Percentiles rank a stretch among this genome's conserved stretches.
Conservation (phyloP, 495 filamentous ascomycete species). For the Neurospora discreta region DNA sequence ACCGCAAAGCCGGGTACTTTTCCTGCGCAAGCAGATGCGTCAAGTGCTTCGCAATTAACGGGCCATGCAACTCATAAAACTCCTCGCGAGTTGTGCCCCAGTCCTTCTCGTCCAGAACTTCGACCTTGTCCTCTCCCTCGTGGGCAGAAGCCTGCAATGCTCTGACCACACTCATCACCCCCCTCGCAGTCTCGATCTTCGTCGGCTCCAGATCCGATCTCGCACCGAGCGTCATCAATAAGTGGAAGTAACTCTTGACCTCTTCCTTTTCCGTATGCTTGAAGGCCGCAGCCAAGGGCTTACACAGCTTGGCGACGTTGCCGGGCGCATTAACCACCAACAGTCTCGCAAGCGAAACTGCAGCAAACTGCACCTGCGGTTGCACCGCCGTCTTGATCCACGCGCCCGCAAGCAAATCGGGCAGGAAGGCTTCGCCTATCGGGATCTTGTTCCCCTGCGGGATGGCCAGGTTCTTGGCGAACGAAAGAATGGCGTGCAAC, state of each 20-base stretch:
- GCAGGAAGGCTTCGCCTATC: constrained; percentile 36
- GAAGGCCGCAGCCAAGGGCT: constrained; percentile 19
- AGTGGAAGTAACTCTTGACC: constrained; percentile 16
- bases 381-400: constrained; percentile 47
- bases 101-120: neutral
- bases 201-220: constrained; percentile 53
- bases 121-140: neutral
- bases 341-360: constrained; percentile 55
- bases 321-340: constrained; percentile 46
- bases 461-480: constrained; percentile 71
- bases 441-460: constrained; percentile 48
- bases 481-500: constrained; percentile 57
- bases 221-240: constrained; percentile 47
- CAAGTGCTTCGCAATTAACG: constrained; percentile 41
- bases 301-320: constrained; percentile 43
- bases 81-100: neutral
- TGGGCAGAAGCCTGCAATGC: constrained; percentile 30
- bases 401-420: constrained; percentile 44
- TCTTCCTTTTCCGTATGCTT: neutral
- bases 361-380: constrained; percentile 60
- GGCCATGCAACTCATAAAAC: constrained; percentile 35
- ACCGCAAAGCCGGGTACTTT: constrained; percentile 58
- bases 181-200: constrained; percentile 63
- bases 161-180: constrained; percentile 52
- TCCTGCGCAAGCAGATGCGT: constrained; percentile 52